These are phyloP conservation scores for Taxillus chinensis DNA, from an alignment of 164 flowering plant genomes.

Conservation along the genomic window DNA sequence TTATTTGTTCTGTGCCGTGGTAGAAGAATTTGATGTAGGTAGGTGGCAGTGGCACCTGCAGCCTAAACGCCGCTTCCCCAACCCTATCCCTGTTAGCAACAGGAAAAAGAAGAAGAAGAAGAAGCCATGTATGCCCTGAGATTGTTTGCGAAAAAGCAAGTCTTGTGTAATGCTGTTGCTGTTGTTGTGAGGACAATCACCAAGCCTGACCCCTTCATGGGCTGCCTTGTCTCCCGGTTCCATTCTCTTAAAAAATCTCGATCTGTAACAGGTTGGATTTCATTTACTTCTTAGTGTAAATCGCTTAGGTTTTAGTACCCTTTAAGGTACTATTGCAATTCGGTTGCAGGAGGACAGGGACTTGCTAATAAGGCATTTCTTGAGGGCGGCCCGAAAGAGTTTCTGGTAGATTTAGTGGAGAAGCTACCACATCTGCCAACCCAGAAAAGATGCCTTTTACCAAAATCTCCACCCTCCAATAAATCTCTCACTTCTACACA, in stretches of 20 bases:
- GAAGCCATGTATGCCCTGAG: slow-evolving; percentile 52
- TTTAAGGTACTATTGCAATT: neutral
- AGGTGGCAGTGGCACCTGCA: slow-evolving; percentile 14
- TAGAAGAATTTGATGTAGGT: slow-evolving; percentile 30
- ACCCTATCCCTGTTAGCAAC: slow-evolving; percentile 27
- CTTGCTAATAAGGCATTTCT: slow-evolving; percentile 75
- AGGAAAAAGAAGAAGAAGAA: slow-evolving; percentile 62
- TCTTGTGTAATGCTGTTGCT: slow-evolving; percentile 60
- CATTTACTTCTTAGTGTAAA: neutral
- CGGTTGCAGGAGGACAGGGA: slow-evolving; percentile 51
- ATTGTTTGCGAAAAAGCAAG: slow-evolving; percentile 72
- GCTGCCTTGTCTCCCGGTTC: slow-evolving; percentile 72
- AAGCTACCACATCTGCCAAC: slow-evolving; percentile 48
- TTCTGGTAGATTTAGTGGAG: slow-evolving; percentile 53
- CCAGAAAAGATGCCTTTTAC: slow-evolving; percentile 15
- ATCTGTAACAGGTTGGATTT: slow-evolving; percentile 82
- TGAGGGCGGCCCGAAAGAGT: slow-evolving; percentile 60
- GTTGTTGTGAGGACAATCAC: slow-evolving; percentile 61
- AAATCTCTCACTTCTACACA: slow-evolving; percentile 21
- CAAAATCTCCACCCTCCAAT: slow-evolving; percentile 14
- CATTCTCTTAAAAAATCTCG: slow-evolving; percentile 71
- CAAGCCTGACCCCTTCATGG: slow-evolving; percentile 62
- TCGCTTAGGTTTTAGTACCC: neutral
- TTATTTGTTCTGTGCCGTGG: neutral
- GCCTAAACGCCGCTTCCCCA: slow-evolving; percentile 31